Evolutionary conservation across 1,284 basidiomycete genomes (phyloP).

Genomic region (Volvariella volvacea): DNA sequence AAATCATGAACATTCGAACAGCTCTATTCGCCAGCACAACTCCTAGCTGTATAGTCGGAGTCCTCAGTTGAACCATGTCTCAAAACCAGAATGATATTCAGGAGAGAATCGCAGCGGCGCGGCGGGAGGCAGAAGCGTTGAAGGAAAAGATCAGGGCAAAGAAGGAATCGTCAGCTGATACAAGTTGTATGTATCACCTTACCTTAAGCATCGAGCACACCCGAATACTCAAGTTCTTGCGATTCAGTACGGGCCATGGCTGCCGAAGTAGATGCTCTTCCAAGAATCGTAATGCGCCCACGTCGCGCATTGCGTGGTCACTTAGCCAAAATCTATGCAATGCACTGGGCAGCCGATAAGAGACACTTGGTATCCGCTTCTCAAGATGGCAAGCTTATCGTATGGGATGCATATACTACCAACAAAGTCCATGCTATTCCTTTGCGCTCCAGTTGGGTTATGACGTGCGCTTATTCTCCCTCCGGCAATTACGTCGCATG

Average conservation of each 20-base stretch:
- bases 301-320: constrained; percentile 94
- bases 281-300: constrained; percentile 93
- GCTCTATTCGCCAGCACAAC: constrained; percentile 11
- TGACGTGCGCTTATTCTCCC: constrained; percentile 99
- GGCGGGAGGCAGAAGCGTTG: constrained; percentile 92
- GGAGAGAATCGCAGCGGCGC: constrained; percentile 91
- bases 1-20: constrained; percentile 6
- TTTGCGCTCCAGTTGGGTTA: constrained; percentile 96
- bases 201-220: background rate
- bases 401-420: constrained; percentile 99
- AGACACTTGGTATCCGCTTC: constrained; percentile 97
- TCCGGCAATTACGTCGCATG: constrained; percentile 97
- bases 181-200: constrained; percentile 68
- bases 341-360: constrained; percentile 98
- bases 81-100: constrained; percentile 84
- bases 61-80: constrained; percentile 52
- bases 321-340: constrained; percentile 98
- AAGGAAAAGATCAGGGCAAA: constrained; percentile 97
- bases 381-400: constrained; percentile 98
- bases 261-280: constrained; percentile 90
- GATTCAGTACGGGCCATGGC: constrained; percentile 88
- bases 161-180: constrained; percentile 94
- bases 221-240: constrained; percentile 15
- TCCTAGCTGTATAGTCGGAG: too few species aligned
- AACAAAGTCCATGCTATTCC: constrained; percentile 99